Evolutionary conservation across 177 flowering plant species (phyloP), one percentile per base, ranked within the genome.

Genomic region (Vitis hybrid): DNA sequence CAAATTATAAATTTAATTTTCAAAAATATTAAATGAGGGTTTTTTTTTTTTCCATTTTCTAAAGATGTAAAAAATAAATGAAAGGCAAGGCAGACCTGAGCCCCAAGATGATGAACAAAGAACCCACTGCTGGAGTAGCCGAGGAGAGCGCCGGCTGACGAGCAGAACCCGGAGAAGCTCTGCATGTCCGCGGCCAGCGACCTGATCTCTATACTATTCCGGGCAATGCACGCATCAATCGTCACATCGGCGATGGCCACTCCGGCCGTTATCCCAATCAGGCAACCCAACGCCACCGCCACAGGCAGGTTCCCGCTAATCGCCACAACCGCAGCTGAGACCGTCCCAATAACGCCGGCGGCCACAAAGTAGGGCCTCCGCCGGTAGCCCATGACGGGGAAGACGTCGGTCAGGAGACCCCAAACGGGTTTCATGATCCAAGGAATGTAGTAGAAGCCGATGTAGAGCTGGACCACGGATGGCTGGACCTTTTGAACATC

Each of bases 401-500:
- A 81, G n/a, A 83, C 84, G 59, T 88, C 91, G 4, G 89, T 87
- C 10, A 85, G 49, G 20, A 86, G 74, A 1, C 90, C 88, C 87
- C 90, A 87, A 3, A 91, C 1, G 10, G 97, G 92, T 63, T 89
- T 89, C 78, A 91, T 69, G 8, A 90, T 47, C 92, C 90, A 90
- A 1, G 97, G 97, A 6, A 91, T 75, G 71, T 78, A 79, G 66
- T 84, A 82, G 1, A 90, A 50, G 6, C 90, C 92, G 0, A 75
- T 63, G 69, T 77, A 90, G 9, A 92, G 51, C 38, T 92, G 97
- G 1, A 82, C 92, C 1, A 67, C 64, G 0, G 95, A 90, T 1
- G 97, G 97, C 69, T 88, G 90, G 7, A 88, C 78, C 63, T 77
- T 82, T 66, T 87, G 95, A 33, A 85, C 88, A 62, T 90, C 97